Evolutionary conservation across 768 basidiomycete genomes (phyloP).

Genomic region (Podaxis sp.): DNA sequence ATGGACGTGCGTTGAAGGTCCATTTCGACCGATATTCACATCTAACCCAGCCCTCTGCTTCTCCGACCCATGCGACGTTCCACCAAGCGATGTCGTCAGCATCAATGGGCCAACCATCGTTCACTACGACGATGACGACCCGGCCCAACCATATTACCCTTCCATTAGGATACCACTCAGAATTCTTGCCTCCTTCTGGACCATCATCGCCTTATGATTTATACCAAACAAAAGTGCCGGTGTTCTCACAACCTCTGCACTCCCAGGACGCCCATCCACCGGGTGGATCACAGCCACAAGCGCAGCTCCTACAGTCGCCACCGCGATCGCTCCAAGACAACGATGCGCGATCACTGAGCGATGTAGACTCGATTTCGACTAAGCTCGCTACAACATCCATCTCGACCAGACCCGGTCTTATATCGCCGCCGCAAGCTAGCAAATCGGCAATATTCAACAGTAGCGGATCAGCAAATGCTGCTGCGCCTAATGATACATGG

Average conservation of each 20-base stretch:
- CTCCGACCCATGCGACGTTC: slow-evolving; percentile 7
- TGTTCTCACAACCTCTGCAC: slow-evolving; percentile 5
- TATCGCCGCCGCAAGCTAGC: background rate
- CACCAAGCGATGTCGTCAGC: slow-evolving; percentile 16
- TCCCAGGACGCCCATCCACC: slow-evolving; percentile 1
- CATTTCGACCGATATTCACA: slow-evolving; percentile 84
- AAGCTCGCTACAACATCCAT: slow-evolving; percentile 4
- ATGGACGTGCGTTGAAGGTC: slow-evolving; percentile 85
- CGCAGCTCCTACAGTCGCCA: background rate
- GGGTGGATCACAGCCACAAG: slow-evolving; percentile 15
- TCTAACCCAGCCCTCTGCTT: slow-evolving; percentile 15
- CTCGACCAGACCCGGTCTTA: background rate
- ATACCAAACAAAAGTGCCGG: slow-evolving; percentile 12
- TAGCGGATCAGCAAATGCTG: background rate
- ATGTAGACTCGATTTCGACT: slow-evolving; percentile 15
- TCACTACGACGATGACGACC: slow-evolving; percentile 15
- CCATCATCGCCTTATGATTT: slow-evolving; percentile 26
- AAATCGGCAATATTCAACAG: slow-evolving; percentile 1
- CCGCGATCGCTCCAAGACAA: background rate
- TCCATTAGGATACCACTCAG: slow-evolving; percentile 10
- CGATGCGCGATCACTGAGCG: background rate
- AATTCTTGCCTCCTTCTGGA: slow-evolving; percentile 12
- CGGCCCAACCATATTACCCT: slow-evolving; percentile 9
- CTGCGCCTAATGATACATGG: slow-evolving; percentile 1
- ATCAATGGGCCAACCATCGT: slow-evolving; percentile 1